Conservation (phyloP, 352 stramenopile species). For the Pythium periplocum region DNA sequence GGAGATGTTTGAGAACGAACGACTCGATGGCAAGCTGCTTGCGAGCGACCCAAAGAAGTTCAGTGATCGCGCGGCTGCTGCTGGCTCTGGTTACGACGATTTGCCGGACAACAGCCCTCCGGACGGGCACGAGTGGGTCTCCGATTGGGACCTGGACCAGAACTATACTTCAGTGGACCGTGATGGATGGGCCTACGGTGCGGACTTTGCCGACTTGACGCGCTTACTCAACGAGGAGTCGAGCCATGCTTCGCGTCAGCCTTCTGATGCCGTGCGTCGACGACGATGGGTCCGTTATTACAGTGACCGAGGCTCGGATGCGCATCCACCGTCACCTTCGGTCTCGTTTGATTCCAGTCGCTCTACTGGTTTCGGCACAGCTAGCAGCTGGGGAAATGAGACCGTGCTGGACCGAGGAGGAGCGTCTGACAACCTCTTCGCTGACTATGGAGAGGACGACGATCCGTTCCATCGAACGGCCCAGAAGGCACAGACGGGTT, state of each 20-base stretch:
- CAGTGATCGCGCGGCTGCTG: constrained; percentile 51
- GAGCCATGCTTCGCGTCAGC: constrained; percentile 78
- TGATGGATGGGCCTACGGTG: constrained; percentile 81
- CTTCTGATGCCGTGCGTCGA: constrained; percentile 67
- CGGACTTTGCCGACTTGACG: constrained; percentile 75
- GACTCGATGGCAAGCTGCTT: constrained; percentile 68
- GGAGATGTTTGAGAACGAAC: constrained; percentile 85
- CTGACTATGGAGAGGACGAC: constrained; percentile 56
- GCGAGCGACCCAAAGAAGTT: constrained; percentile 67
- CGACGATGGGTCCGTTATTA: constrained; percentile 76
- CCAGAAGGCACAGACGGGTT: constrained; percentile 82
- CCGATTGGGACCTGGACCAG: constrained; percentile 78
- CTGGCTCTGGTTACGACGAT: constrained; percentile 53
- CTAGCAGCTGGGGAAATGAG: constrained; percentile 48
- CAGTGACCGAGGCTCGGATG: constrained; percentile 18
- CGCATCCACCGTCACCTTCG: constrained; percentile 46
- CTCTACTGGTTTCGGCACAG: constrained; percentile 35
- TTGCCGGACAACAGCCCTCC: constrained; percentile 62
- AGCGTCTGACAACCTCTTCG: constrained; percentile 25
- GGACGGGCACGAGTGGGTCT: constrained; percentile 72
- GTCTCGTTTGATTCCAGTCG: constrained; percentile 33
- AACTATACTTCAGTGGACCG: constrained; percentile 78
- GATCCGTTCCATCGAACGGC: constrained; percentile 84
- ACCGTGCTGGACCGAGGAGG: constrained; percentile 22
- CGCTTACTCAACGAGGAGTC: constrained; percentile 73